Evolutionary conservation across 148 eudicot species (phyloP).

Genomic region (Salicornia ramosissima): DNA sequence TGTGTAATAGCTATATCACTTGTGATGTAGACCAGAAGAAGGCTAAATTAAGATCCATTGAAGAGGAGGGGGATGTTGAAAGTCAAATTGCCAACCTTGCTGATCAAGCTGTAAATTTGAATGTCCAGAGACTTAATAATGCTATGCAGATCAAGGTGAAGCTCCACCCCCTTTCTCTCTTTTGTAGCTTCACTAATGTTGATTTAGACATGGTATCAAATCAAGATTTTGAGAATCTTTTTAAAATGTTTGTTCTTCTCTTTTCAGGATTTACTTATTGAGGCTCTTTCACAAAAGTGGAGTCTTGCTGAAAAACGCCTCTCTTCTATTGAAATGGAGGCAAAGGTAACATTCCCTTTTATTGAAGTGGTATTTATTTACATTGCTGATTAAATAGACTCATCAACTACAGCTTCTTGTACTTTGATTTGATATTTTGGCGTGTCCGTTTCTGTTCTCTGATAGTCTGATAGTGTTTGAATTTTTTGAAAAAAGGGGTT

Average conservation of each 20-base stretch:
- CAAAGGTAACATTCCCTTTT: constrained; percentile 43
- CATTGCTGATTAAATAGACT: neutral
- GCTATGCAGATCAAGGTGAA: constrained; percentile 64
- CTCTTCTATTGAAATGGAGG: constrained; percentile 62
- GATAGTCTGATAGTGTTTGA: too few relatives aligned
- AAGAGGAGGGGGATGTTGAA: constrained; percentile 58
- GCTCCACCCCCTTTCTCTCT: too few relatives aligned
- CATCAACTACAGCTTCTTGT: neutral
- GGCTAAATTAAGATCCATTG: constrained; percentile 38
- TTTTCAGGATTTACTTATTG: constrained; percentile 57
- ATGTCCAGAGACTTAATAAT: constrained; percentile 46
- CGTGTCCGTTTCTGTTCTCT: neutral
- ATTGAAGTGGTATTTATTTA: neutral
- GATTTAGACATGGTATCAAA: neutral
- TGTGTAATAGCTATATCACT: constrained; percentile 9
- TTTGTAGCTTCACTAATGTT: constrained; percentile 11
- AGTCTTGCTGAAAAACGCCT: constrained; percentile 56
- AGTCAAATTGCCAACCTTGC: constrained; percentile 44
- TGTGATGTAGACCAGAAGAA: constrained; percentile 50
- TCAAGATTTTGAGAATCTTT: neutral
- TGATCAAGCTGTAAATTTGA: constrained; percentile 46
- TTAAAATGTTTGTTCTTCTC: neutral
- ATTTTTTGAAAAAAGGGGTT: neutral
- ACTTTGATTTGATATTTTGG: neutral
- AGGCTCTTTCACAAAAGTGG: constrained; percentile 62